Evolutionary conservation across 192 early-diverging fungal genomes (phyloP).

Genomic region (Borealophlyctis nickersoniae): DNA sequence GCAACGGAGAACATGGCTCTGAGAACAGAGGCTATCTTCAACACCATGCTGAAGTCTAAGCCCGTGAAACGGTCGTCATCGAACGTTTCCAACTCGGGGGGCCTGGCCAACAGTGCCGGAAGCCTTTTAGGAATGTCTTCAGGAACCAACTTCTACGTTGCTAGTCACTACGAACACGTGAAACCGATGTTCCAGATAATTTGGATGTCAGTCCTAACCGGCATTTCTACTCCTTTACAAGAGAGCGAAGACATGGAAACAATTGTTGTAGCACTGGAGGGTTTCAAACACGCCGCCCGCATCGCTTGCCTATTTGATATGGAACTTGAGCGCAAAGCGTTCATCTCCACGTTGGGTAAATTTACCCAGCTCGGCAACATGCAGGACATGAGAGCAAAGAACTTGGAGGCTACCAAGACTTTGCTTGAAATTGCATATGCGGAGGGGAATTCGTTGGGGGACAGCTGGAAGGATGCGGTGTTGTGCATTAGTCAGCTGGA

Average conservation of each 20-base stretch:
- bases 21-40: conserved; percentile 49
- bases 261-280: conserved; percentile 55
- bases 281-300: conserved; percentile 76
- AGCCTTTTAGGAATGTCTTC: not conserved
- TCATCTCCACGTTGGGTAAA: conserved; percentile 86
- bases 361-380: conserved; percentile 79
- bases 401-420: conserved; percentile 86
- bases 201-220: conserved; percentile 85
- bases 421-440: conserved; percentile 75
- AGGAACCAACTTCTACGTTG: conserved; percentile 33
- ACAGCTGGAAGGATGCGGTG: conserved; percentile 83
- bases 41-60: conserved; percentile 39
- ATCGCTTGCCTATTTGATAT: conserved; percentile 88
- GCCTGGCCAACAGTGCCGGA: conserved; percentile 7
- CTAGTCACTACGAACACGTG: conserved; percentile 81
- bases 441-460: conserved; percentile 49
- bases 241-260: conserved; percentile 74
- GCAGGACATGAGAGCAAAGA: conserved; percentile 87
- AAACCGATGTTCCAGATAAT: conserved; percentile 87
- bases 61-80: conserved; percentile 4
- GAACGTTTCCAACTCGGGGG: conserved; percentile 4
- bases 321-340: conserved; percentile 82
- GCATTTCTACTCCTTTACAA: conserved; percentile 79
- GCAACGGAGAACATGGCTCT: conserved; percentile 45
- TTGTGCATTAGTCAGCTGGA: conserved; percentile 86